A percentile compares a stretch with the other conserved stretches of the same genome.
phyloP scores from a whole-genome alignment of 257 asterid species.

The Echites panduratus region DNA sequence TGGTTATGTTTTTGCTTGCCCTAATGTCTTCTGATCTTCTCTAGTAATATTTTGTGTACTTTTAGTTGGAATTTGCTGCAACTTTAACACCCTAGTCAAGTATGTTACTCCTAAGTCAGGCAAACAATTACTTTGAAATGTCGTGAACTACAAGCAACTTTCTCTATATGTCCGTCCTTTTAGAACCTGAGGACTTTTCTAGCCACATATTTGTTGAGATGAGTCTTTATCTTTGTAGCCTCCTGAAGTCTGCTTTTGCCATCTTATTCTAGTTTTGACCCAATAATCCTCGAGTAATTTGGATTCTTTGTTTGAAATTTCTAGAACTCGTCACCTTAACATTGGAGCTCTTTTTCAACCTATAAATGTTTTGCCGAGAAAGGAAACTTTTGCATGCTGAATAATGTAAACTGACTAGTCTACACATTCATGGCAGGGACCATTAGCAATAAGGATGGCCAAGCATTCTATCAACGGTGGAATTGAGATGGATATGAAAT shows the following conservation, averaged over 20 bases:
- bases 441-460: constrained; percentile 84
- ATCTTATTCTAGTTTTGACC: not conserved
- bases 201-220: not conserved
- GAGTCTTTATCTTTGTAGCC: not conserved
- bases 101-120: not conserved
- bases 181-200: not conserved
- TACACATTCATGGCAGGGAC: constrained; percentile 50
- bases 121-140: not conserved
- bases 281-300: not conserved
- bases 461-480: constrained; percentile 81
- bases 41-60: not conserved
- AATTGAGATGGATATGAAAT: constrained; percentile 41
- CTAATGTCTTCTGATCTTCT: not conserved
- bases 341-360: not conserved
- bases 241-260: not conserved
- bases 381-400: not conserved
- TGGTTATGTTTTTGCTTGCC: not conserved
- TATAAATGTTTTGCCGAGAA: not conserved
- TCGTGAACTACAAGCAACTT: not conserved
- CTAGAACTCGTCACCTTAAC: not conserved
- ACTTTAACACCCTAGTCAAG: not conserved
- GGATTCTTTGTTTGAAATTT: not conserved
- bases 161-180: not conserved
- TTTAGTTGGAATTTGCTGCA: not conserved
- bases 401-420: not conserved